Percentiles rank a stretch among this genome's conserved stretches.
These are phyloP conservation scores for Arabis hirsuta DNA, from an alignment of 345 rosid species.

Conservation along the genomic window DNA sequence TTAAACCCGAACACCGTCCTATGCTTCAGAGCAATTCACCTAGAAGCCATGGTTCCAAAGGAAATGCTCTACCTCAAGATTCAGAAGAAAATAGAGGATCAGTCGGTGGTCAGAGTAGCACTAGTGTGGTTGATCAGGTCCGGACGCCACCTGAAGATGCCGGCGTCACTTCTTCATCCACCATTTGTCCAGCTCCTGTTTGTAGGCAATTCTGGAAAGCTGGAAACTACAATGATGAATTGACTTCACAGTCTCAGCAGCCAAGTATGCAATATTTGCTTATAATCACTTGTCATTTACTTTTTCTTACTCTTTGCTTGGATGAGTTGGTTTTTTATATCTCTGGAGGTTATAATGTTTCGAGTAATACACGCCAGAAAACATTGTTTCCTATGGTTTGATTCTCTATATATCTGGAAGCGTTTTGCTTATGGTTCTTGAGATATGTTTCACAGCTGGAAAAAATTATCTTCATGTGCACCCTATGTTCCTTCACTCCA, in stretches of 20 bases:
- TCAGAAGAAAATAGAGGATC: slow-evolving; percentile 65
- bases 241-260: slow-evolving; percentile 53
- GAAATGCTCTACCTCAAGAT: slow-evolving; percentile 46
- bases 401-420: slow-evolving; percentile 3
- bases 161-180: slow-evolving; percentile 63
- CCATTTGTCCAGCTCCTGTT: slow-evolving; percentile 67
- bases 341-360: background rate
- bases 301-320: slow-evolving; percentile 23
- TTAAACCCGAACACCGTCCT: slow-evolving; percentile 55
- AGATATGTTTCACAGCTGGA: slow-evolving; percentile 53
- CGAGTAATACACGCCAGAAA: background rate
- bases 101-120: slow-evolving; percentile 58
- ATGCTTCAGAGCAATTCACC: slow-evolving; percentile 32
- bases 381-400: slow-evolving; percentile 9
- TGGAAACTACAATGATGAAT: slow-evolving; percentile 62
- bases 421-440: slow-evolving; percentile 16
- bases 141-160: slow-evolving; percentile 71
- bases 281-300: slow-evolving; percentile 2
- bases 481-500: slow-evolving; percentile 97
- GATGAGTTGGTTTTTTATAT: background rate
- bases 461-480: slow-evolving; percentile 86
- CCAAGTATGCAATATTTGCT: slow-evolving; percentile 58
- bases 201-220: slow-evolving; percentile 97
- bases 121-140: slow-evolving; percentile 69
- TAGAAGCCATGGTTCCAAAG: slow-evolving; percentile 38